Evolutionary conservation across 805 yeast species (phyloP), one percentile per base, ranked within the genome.

Genomic region (Metschnikowia matae): DNA sequence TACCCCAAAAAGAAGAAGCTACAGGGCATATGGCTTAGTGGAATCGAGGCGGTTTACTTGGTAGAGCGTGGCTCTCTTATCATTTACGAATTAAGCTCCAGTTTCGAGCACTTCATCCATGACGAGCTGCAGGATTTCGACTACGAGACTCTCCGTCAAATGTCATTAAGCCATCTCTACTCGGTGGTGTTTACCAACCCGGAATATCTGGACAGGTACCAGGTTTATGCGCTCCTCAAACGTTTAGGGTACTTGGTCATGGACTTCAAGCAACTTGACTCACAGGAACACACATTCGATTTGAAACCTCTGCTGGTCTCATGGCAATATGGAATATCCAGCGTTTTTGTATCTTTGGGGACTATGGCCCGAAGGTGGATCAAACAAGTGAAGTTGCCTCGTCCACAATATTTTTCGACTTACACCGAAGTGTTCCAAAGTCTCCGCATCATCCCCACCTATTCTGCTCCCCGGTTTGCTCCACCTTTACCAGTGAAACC

Each of bases 41-140:
- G 80, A 15, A 82, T 87, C 51, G 98, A 91, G 59, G 77, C 84
- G 6, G 69, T 89, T 1, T 91, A 90, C 64, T 68, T 91, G 49
- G 79, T 84, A 1, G 96, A 91, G 63, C 72, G 98, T 61, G 97
- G 97, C 1, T 66, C 75, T 2, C 57, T 73, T 55, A 53, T 65
- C 11, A 54, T 69, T 5, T 70, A 65, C 52, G 47, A 67, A 38
- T 61, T 57, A 14, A 57, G 61, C 46, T 61, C 55, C 0, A 46
- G 39, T 17, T 67, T 62, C 48, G 44, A 53, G 23, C 42, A 51
- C 11, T 68, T 61, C 46, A 43, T 71, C 10, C 51, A 51, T 31
- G 35, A 55, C 29, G 61, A 53, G 5, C 54, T 59, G 2, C 62
- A 57, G 6, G 56, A 26, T 6, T 69, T 67, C 45, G 62, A 62